A percentile compares a stretch with the other conserved stretches of the same genome.
These are phyloP conservation scores for Lathyrus aphaca DNA, from an alignment of 306 rosid species.

Conservation along the genomic window DNA sequence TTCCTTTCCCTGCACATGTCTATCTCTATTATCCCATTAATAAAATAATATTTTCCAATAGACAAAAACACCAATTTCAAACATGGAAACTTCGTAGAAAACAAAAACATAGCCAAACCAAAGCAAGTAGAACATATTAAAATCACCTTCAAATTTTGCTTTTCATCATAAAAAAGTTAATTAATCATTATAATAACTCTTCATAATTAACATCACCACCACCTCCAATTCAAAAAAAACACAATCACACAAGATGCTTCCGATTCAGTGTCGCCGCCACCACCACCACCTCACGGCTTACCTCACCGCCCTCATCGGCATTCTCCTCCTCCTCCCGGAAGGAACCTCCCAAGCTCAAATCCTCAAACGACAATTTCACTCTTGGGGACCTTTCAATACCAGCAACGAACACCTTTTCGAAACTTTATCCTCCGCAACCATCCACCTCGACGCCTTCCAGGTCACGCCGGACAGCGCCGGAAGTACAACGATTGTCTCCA, in stretches of 20 bases:
- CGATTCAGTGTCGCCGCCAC: constrained; percentile 5
- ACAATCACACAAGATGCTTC: constrained; percentile 5
- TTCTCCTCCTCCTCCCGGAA: constrained; percentile 39
- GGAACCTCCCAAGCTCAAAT: constrained; percentile 30
- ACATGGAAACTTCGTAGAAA: constrained; percentile 27
- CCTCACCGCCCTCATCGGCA: constrained; percentile 20
- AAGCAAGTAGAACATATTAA: background rate
- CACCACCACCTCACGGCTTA: constrained; percentile 30
- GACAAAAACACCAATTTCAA: background rate
- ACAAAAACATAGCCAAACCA: background rate
- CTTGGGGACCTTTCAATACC: constrained; percentile 52
- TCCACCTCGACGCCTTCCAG: constrained; percentile 57
- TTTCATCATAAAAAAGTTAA: background rate
- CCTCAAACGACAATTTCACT: background rate
- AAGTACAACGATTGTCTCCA: background rate
- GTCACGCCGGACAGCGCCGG: constrained; percentile 67
- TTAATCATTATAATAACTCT: background rate
- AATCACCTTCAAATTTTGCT: background rate
- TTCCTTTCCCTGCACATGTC: background rate
- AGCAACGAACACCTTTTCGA: constrained; percentile 30
- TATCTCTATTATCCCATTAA: background rate
- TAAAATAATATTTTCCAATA: background rate
- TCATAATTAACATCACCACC: background rate
- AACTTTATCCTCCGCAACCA: constrained; percentile 38
- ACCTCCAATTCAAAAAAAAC: background rate